Percentiles rank a stretch among this genome's conserved stretches.
phyloP scores from a whole-genome alignment of 805 yeast genomes.

The Metschnikowia colocasiae region DNA sequence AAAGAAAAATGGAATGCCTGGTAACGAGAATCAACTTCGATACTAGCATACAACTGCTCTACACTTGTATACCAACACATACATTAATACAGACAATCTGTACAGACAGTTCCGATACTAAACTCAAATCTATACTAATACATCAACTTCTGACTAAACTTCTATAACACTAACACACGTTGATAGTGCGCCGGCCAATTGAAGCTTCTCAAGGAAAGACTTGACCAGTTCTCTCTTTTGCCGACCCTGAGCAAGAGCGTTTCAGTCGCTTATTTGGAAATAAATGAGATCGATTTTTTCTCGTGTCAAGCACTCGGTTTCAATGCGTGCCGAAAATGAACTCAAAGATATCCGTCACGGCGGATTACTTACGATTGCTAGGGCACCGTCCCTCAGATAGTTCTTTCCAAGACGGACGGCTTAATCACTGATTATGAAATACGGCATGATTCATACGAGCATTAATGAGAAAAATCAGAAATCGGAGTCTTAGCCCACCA shows the following conservation, averaged over 20 bases:
- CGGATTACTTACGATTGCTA: neutral
- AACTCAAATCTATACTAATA: too few species aligned
- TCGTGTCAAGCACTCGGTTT: conserved; percentile 28
- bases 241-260: neutral
- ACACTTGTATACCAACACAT: too few species aligned
- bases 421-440: neutral
- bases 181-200: conserved; percentile 26
- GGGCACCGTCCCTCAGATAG: neutral
- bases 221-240: conserved; percentile 1
- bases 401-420: neutral
- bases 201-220: conserved; percentile 17
- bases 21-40: too few species aligned
- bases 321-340: conserved; percentile 18
- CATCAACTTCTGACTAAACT: too few species aligned
- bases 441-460: too few species aligned
- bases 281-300: conserved; percentile 29
- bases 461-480: too few species aligned
- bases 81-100: too few species aligned
- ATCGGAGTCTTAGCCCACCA: neutral
- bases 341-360: conserved; percentile 20
- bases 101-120: too few species aligned
- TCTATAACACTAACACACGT: too few species aligned
- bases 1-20: too few species aligned
- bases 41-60: too few species aligned
- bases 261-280: conserved; percentile 26